Base-by-base conservation (phyloP, 805 yeast genomes). In the Wickerhamiella allomyrinae region DNA sequence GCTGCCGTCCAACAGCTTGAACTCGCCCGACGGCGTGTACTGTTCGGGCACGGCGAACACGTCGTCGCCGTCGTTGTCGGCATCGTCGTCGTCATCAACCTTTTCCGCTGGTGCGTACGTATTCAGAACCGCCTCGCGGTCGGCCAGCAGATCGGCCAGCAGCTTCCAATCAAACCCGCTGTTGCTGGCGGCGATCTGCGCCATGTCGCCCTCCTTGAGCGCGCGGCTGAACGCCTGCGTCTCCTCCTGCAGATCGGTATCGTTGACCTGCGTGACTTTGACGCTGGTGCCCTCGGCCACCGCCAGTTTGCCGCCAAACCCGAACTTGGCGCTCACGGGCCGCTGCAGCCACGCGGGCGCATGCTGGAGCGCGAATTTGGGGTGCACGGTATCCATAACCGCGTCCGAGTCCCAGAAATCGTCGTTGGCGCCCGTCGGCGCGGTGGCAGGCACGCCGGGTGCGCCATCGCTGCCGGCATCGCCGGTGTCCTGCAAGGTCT, bases 301-400 rank as follows among this genome's bases (percentile, higher is more conserved):
- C 3, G 80, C 87, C 33, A 91, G 59, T 62, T 84, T 85, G 41
- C 95, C 94, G 46, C 98, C 98, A 63, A 86, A 89, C 0, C 94
- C 97, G 69, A 93, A 91, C 2, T 76, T 66, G 11, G 79, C 95
- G 39, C 79, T 69, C 5, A 73, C 68, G 10, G 85, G 85, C 49
- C 79, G 70, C 47, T 74, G 73, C 46, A 84, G 71, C 98, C 98
- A 91, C 45, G 67, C 61, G 39, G 99, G 98, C 17, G 96, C 91
- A 62, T 86, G 94, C 48, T 71, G 67, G 23, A 74, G 68, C 33
- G 71, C 71, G 51, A 79, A 78, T 27, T 74, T 73, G 9, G 95
- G 91, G 54, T 62, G 66, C 33, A 55, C 61, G 17, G 65, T 54
- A 41, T 58, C 66, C 39, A 57, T 60, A 35, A 59, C 59, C 13